Evolutionary conservation across 176 grass and related monocot genomes (phyloP).

Genomic region (Chloris gayana): DNA sequence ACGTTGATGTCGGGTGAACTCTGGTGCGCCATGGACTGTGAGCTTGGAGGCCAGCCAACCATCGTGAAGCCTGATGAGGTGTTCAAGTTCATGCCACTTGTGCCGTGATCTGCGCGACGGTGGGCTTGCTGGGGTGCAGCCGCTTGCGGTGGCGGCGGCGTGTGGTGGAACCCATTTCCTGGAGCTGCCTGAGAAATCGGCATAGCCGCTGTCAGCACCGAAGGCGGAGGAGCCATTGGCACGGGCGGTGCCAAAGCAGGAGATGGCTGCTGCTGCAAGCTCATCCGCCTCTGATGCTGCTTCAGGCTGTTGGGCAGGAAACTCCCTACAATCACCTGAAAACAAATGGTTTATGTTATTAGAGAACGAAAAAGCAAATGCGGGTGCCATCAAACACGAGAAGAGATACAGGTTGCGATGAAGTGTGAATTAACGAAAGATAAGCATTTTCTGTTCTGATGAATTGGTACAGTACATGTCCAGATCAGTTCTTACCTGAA

Average conservation of each 20-base stretch:
- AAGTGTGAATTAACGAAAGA: conserved; percentile 4
- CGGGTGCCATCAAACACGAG: background rate
- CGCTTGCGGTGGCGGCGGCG: background rate
- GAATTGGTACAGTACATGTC: background rate
- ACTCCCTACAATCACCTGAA: conserved; percentile 86
- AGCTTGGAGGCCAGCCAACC: conserved; percentile 60
- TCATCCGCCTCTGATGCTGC: conserved; percentile 78
- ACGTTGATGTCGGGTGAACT: conserved; percentile 82
- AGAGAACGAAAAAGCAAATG: background rate
- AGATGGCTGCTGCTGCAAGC: conserved; percentile 14
- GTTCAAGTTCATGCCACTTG: conserved; percentile 44
- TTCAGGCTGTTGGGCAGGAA: conserved; percentile 87
- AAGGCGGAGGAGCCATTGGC: conserved; percentile 16
- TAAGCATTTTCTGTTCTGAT: background rate
- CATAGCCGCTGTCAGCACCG: conserved; percentile 51
- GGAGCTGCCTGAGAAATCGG: conserved; percentile 86
- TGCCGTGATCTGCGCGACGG: conserved; percentile 15
- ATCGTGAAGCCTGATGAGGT: conserved; percentile 49
- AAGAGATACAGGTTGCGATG: background rate
- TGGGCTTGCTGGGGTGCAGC: conserved; percentile 22
- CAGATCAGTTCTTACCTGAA: conserved; percentile 58
- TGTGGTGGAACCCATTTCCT: conserved; percentile 36
- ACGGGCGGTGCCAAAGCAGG: background rate
- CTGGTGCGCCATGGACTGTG: conserved; percentile 46
- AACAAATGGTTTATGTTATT: conserved; percentile 1